These are phyloP conservation scores for Opeltia flavorubescens DNA, from an alignment of 495 filamentous ascomycete genomes.

Conservation along the genomic window DNA sequence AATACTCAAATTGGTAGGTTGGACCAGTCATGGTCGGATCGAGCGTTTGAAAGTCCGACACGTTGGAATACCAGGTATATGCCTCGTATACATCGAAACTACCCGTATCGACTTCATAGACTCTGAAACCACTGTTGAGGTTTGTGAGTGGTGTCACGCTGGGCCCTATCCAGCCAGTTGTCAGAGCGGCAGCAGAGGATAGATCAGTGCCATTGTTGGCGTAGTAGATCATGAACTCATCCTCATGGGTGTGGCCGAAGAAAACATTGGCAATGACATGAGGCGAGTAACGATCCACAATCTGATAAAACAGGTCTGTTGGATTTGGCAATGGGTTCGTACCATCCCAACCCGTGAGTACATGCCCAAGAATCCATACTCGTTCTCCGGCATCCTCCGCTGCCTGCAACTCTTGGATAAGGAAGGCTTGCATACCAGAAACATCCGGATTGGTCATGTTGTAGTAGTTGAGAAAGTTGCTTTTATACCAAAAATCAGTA, in stretches of 20 bases:
- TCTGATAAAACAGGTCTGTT: slow-evolving; percentile 40
- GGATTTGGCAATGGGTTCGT: slow-evolving; percentile 34
- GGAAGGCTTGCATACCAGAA: slow-evolving; percentile 35
- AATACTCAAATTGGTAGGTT: slow-evolving; percentile 38
- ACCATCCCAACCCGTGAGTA: slow-evolving; percentile 37
- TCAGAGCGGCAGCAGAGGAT: slow-evolving; percentile 25
- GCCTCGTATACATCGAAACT: slow-evolving; percentile 39
- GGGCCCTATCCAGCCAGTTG: slow-evolving; percentile 35
- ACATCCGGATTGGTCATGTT: slow-evolving; percentile 35
- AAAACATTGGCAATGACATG: slow-evolving; percentile 42
- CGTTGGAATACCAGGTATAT: slow-evolving; percentile 38
- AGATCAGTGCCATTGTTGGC: slow-evolving; percentile 32
- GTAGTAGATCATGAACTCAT: slow-evolving; percentile 39
- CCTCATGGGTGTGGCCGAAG: slow-evolving; percentile 44
- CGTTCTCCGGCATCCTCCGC: slow-evolving; percentile 37
- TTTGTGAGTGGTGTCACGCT: slow-evolving; percentile 40
- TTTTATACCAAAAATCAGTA: slow-evolving; percentile 29
- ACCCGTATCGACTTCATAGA: slow-evolving; percentile 41
- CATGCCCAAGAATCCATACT: slow-evolving; percentile 43
- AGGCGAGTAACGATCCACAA: slow-evolving; percentile 40
- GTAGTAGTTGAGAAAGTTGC: slow-evolving; percentile 26
- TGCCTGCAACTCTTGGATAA: slow-evolving; percentile 35
- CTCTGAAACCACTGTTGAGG: slow-evolving; percentile 39
- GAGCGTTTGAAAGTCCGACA: slow-evolving; percentile 28
- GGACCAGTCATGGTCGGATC: slow-evolving; percentile 21